A percentile compares a stretch with the other conserved stretches of the same genome.
Evolutionary conservation across 169 alveolate species (phyloP).

Genomic region (Babesia caballi): DNA sequence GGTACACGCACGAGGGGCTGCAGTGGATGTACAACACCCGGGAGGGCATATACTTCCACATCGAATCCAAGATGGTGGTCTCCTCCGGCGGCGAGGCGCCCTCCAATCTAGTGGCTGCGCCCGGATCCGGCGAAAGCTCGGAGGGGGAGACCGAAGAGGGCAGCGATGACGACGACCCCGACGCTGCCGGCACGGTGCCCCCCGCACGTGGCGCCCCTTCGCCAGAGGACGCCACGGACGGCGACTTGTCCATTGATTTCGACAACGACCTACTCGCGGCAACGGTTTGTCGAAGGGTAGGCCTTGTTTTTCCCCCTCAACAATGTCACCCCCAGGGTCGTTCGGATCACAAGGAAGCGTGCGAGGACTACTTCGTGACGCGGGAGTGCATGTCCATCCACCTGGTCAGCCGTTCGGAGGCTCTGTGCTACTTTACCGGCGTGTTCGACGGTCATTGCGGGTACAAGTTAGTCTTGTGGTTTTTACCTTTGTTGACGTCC

Average conservation of each 20-base stretch:
- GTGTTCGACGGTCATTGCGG: slow-evolving; percentile 84
- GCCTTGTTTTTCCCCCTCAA: neutral
- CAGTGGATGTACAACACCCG: slow-evolving; percentile 71
- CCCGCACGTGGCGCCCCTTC: neutral
- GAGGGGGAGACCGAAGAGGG: neutral
- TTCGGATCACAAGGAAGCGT: slow-evolving; percentile 53
- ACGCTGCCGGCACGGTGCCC: neutral
- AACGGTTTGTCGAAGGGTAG: slow-evolving; percentile 59
- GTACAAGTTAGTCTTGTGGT: slow-evolving; percentile 56
- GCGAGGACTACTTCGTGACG: slow-evolving; percentile 75
- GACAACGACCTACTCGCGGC: slow-evolving; percentile 73
- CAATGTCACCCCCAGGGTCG: slow-evolving; percentile 9
- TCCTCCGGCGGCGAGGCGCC: neutral
- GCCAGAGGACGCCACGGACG: slow-evolving; percentile 4
- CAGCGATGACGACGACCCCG: neutral
- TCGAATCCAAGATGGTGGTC: slow-evolving; percentile 43
- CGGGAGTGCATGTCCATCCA: slow-evolving; percentile 73
- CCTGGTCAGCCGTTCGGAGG: slow-evolving; percentile 68
- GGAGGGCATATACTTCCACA: slow-evolving; percentile 68
- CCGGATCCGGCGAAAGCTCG: neutral
- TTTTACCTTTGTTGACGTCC: neutral
- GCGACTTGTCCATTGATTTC: slow-evolving; percentile 65
- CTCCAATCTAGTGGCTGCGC: neutral
- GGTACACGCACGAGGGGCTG: slow-evolving; percentile 67
- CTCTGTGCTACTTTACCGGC: slow-evolving; percentile 78